A percentile compares a stretch with the other conserved stretches of the same genome.
These are phyloP conservation scores for Favolaschia claudopus DNA, from an alignment of 768 basidiomycete species.

Conservation along the genomic window DNA sequence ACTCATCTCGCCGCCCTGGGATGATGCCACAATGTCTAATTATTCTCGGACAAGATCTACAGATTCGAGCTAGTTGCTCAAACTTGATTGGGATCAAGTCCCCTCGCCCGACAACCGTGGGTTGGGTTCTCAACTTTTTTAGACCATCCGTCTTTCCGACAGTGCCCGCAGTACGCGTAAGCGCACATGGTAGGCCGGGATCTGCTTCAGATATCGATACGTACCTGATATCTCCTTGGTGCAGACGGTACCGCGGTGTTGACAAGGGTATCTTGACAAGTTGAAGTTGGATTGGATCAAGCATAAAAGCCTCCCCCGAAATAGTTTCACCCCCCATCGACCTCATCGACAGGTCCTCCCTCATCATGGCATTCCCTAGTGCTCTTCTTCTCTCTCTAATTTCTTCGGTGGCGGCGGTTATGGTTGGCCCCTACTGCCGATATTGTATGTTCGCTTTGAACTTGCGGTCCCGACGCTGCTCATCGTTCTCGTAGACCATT, in stretches of 20 bases:
- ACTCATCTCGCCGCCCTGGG: no score
- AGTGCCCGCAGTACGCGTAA: no score
- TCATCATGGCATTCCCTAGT: slow-evolving; percentile 9
- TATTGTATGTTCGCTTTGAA: not conserved
- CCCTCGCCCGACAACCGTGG: slow-evolving; percentile 6
- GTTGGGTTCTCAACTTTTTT: not conserved
- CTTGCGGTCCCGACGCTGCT: not conserved
- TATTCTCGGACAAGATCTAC: no score
- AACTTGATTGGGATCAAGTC: not conserved
- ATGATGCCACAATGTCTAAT: no score
- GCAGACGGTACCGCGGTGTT: not conserved
- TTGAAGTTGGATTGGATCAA: not conserved
- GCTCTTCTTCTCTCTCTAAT: slow-evolving; percentile 3
- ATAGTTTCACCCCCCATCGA: not conserved
- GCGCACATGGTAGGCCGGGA: no score
- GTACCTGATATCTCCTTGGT: slow-evolving; percentile 1
- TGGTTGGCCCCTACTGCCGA: slow-evolving; percentile 13
- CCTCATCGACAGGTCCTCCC: not conserved
- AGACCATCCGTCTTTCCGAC: no score
- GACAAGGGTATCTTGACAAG: not conserved
- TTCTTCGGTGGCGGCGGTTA: not conserved
- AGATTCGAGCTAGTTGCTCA: no score
- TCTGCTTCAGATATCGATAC: not conserved
- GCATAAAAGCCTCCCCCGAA: not conserved
- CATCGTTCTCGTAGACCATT: slow-evolving; percentile 14